Evolutionary conservation across 2,329 filamentous ascomycete species (phyloP).

Genomic region (Teratosphaeriaceae sp.): DNA sequence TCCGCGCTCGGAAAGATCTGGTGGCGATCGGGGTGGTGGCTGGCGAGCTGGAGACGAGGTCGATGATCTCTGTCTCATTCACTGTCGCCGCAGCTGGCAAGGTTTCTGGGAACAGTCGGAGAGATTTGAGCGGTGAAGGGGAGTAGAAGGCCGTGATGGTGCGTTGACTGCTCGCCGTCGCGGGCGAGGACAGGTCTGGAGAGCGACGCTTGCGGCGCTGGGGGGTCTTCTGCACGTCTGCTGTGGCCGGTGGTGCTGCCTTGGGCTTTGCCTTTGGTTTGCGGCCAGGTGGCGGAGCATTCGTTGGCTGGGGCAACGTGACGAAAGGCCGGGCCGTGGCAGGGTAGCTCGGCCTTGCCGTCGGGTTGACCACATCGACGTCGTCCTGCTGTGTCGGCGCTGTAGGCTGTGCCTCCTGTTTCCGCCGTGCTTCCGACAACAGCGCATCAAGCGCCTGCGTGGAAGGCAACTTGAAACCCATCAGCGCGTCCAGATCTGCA

Average conservation of each 20-base stretch:
- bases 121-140: constrained; percentile 19
- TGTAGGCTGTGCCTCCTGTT: not conserved
- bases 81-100: not conserved
- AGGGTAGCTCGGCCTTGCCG: no score
- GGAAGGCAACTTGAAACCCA: constrained; percentile 9
- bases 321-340: not conserved
- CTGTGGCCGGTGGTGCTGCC: not conserved
- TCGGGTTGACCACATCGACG: not conserved
- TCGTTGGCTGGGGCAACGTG: not conserved
- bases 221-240: constrained; percentile 16
- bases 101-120: constrained; percentile 10
- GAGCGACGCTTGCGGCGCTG: constrained; percentile 22
- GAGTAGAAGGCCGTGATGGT: constrained; percentile 23
- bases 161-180: constrained; percentile 12
- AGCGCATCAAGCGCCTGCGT: constrained; percentile 7
- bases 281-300: not conserved
- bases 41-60: constrained; percentile 20
- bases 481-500: not conserved
- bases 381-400: not conserved
- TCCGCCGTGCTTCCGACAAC: not conserved
- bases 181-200: constrained; percentile 19
- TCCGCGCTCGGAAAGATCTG: constrained; percentile 2
- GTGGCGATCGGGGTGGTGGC: not conserved
- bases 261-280: not conserved
- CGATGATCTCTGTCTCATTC: constrained; percentile 17